Base-by-base conservation (phyloP, 192 early-diverging fungal species). In the Coemansia sp. region DNA sequence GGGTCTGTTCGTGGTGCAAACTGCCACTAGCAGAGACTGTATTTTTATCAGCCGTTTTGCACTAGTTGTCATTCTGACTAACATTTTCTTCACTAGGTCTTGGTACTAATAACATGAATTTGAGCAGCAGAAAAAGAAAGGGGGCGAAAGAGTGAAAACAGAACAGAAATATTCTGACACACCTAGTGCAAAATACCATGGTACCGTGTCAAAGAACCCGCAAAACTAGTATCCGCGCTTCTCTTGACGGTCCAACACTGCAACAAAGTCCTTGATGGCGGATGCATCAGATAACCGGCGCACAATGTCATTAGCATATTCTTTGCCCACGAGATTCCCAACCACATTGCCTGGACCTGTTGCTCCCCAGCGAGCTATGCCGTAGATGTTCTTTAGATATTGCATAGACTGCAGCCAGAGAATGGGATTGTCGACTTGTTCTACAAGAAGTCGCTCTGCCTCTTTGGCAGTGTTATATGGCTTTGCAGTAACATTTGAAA, bases 401-500 rank as follows among this genome's bases (percentile, higher is more conserved):
- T 87, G 85, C 65, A 95, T 89, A 57, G 91, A 93, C 49, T 90
- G 86, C 43, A 92, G 89, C 97, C 97, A 98, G 60, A 94, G 88
- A 11, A 97, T 92, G 4, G 95, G 92, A 11, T 87, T 82, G 62
- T 91, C 92, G 6, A 95, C 91, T 71, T 96, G 95, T 63, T 82
- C 70, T 6, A 89, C 89, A 19, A 98, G 78, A 40, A 92, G 75
- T 13, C 74, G 69, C 41, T 87, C 86, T 45, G 94, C 92, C 12
- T 91, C 87, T 10, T 71, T 74, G 0, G 84, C 85, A 41, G 68
- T 53, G 43, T 44, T 57, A 82, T 97, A 89, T 10, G 97, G 95
- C 39, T 77, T 75, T 11, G 90, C 94, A 5, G 94, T 95, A 19
- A 95, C 94, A 76, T 98, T 98, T 10, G 94, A 95, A 40, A 98